Base-by-base conservation (phyloP, 2,329 filamentous ascomycete species). In the Trichoderma sp. region DNA sequence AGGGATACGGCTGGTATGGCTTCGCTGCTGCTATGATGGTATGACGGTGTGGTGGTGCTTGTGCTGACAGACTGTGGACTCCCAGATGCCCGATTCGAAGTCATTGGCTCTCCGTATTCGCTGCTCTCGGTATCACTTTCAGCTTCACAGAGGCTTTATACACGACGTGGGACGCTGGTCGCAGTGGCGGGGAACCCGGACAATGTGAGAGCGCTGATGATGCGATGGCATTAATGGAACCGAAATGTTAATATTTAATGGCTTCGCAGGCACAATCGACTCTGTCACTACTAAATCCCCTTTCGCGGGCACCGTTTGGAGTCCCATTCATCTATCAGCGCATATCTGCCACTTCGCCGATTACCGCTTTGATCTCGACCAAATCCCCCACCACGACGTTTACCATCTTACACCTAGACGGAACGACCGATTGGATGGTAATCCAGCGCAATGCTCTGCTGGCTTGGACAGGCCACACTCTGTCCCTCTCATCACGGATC, bases 311-410 rank as follows among this genome's bases (percentile, higher is more conserved):
- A 28, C 82, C 91, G 62, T 88, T 97, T 32, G 94, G 95, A 75
- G 92, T 98, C 65, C 96, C 96, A 1, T 99, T 99, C 82, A 87
- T 99, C 73, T 98, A 98, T 83, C 95, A 98, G 83, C 86, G 92
- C 82, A 89, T 98, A 75, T 92, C 94, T 39, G 95, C 95, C 1
- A 94, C 95, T 0, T 93, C 91, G 61, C 95, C 96, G 2, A 88
- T 98, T 75, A 97, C 93, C 57, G 94, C 94, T 36, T 85, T 99
- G 74, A 92, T 99, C 76, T 93, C 93, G 34, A 94, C 95, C 28
- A 96, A 94, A 80, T 94, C 94, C 6, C 90, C 93, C 5, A 90
- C 92, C 67, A 96, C 95, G 1, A 95, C 94, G 6, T 95, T 99
- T 76, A 91, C 93, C 13, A 90, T 97, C 8, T 87, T 99, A 30